Base-by-base conservation (phyloP, 352 stramenopile species). In the Phytophthora ohioensis region DNA sequence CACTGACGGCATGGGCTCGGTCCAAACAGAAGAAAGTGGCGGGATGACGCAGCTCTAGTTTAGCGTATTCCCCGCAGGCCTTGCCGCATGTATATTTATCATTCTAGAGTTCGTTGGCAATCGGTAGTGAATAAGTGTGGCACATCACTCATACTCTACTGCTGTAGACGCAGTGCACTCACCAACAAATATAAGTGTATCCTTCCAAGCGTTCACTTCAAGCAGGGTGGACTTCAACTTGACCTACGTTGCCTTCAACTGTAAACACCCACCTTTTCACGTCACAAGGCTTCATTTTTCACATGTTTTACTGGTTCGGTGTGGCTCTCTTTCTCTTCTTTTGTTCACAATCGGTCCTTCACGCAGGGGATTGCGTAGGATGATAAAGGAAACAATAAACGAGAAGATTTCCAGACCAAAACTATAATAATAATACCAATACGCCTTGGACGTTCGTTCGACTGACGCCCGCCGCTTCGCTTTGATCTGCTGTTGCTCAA, bases 371-470 rank as follows among this genome's bases (percentile, higher is more conserved):
- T 27, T 27, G 21, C 21, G 21, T 27, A 27, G 21, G n/a, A 53
- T 5, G 38, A 65, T 27, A 30, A 42, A 45, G 36, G 42, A 52
- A 65, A 43, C 34, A 65, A 49, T 52, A 66, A 51, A 55, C 36
- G 34, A 63, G 15, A 27, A 27, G 48, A 27, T 46, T 32, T 45
- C 31, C 68, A 69, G 38, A 76, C 46, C 57, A 69, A 67, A 71
- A 48, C 30, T 75, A 75, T 78, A 71, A 78, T 78, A 71, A 74
- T 78, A 68, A 72, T 78, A 75, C 39, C 71, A 64, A 78, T 59
- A 70, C 58, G 69, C 53, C 64, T 74, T 67, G 53, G 46, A 64
- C 65, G 42, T 70, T 70, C 47, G 35, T 64, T 69, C 57, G 31
- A 73, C 64, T 56, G 45, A 65, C 47, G 35, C 42, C 45, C 39